A percentile compares a stretch with the other conserved stretches of the same genome.
Conservation (phyloP, 768 basidiomycete genomes). For the Tricholoma hemisulphureum region DNA sequence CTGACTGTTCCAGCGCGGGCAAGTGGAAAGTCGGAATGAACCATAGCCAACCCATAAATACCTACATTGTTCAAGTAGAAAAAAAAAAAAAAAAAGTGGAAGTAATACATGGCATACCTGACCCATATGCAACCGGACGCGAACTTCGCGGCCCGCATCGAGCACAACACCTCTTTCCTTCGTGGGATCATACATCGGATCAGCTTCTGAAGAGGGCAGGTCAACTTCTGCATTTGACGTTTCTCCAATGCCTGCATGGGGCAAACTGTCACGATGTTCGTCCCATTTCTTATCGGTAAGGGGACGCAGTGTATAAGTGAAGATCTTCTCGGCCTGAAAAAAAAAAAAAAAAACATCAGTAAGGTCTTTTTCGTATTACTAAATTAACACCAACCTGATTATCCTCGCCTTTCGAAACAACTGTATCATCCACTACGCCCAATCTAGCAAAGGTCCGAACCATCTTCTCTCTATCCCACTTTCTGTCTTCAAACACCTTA, state of each 20-base stretch:
- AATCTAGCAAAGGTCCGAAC: constrained; percentile 70
- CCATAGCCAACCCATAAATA: constrained; percentile 86
- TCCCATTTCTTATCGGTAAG: constrained; percentile 45
- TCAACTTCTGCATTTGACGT: constrained; percentile 16
- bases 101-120: constrained; percentile 41
- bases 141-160: constrained; percentile 65
- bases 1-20: constrained; percentile 37
- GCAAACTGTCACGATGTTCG: constrained; percentile 35
- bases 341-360: neutral
- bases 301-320: constrained; percentile 46
- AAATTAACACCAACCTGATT: constrained; percentile 29
- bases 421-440: constrained; percentile 36
- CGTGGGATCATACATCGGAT: constrained; percentile 44
- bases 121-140: constrained; percentile 71
- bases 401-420: constrained; percentile 30
- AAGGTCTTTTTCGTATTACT: neutral
- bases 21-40: constrained; percentile 84
- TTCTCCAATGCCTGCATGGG: constrained; percentile 22
- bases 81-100: neutral
- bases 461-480: constrained; percentile 80
- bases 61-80: constrained; percentile 32
- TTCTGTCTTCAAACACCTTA: constrained; percentile 48
- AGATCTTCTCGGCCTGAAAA: constrained; percentile 39
- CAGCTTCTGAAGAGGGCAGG: constrained; percentile 39
- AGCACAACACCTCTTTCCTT: constrained; percentile 50